Evolutionary conservation across 2,329 filamentous ascomycete species (phyloP).

Genomic region (Endoconidiophora laricicola): DNA sequence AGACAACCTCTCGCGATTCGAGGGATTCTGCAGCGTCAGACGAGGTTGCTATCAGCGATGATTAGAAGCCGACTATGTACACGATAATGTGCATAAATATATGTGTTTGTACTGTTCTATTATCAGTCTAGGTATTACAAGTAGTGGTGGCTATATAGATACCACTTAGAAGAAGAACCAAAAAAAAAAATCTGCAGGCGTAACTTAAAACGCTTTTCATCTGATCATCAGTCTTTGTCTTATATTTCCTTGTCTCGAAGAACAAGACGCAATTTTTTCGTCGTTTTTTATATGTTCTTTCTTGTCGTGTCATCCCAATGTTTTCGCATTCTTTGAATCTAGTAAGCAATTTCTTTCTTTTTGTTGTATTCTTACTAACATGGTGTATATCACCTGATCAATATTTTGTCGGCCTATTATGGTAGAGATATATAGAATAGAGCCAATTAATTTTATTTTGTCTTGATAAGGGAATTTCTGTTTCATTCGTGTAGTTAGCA

Average conservation of each 20-base stretch:
- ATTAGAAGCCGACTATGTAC: not conserved
- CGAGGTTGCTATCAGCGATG: slow-evolving; percentile 27
- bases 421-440: not conserved
- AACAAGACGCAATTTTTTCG: no score
- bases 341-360: not conserved
- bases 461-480: not conserved
- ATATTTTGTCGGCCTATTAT: no score
- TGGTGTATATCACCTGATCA: no score
- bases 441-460: not conserved
- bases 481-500: not conserved
- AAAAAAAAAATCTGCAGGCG: no score
- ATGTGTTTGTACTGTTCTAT: no score
- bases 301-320: not conserved
- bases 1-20: slow-evolving; percentile 2
- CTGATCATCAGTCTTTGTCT: no score
- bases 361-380: not conserved
- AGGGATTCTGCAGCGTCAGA: slow-evolving; percentile 15
- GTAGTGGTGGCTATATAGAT: no score
- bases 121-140: no score
- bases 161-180: no score
- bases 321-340: not conserved
- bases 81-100: no score
- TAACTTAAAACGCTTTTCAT: no score
- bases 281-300: not conserved
- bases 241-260: no score